Conservation (phyloP, 2,329 filamentous ascomycete genomes). For the Fusarium albidum region DNA sequence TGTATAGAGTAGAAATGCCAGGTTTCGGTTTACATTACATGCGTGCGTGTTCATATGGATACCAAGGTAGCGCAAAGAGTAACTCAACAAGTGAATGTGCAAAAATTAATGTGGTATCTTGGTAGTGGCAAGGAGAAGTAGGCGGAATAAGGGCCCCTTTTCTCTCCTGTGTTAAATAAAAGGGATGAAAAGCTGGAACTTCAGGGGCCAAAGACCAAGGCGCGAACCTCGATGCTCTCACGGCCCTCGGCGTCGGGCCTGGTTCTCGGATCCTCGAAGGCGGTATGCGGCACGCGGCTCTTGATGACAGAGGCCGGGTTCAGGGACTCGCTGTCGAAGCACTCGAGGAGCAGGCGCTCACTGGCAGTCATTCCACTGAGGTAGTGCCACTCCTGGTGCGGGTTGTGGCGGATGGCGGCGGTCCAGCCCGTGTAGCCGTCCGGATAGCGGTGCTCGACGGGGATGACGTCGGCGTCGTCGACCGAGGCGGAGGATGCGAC, state of each 20-base stretch:
- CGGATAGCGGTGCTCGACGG: conserved; percentile 76
- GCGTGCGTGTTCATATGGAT: neutral
- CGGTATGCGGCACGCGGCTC: conserved; percentile 74
- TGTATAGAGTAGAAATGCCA: conserved; percentile 36
- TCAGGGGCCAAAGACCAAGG: conserved; percentile 79
- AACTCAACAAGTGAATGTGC: neutral
- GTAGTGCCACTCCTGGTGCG: conserved; percentile 78
- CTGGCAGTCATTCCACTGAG: conserved; percentile 78
- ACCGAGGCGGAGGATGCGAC: conserved; percentile 73
- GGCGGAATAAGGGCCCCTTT: neutral
- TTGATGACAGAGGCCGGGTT: conserved; percentile 60
- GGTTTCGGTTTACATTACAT: conserved; percentile 15
- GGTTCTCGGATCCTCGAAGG: conserved; percentile 80
- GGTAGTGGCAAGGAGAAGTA: neutral
- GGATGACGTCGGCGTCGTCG: conserved; percentile 69
- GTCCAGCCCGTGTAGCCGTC: conserved; percentile 76
- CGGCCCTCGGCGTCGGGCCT: conserved; percentile 73
- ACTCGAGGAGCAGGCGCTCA: conserved; percentile 80
- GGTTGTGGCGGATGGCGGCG: conserved; percentile 70
- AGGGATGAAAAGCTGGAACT: neutral
- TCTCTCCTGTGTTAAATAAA: no score
- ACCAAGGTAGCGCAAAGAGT: neutral
- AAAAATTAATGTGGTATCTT: neutral
- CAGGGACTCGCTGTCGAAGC: conserved; percentile 72
- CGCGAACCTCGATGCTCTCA: conserved; percentile 90